Conservation (phyloP, 1,284 basidiomycete species). For the Naganishia albida region DNA sequence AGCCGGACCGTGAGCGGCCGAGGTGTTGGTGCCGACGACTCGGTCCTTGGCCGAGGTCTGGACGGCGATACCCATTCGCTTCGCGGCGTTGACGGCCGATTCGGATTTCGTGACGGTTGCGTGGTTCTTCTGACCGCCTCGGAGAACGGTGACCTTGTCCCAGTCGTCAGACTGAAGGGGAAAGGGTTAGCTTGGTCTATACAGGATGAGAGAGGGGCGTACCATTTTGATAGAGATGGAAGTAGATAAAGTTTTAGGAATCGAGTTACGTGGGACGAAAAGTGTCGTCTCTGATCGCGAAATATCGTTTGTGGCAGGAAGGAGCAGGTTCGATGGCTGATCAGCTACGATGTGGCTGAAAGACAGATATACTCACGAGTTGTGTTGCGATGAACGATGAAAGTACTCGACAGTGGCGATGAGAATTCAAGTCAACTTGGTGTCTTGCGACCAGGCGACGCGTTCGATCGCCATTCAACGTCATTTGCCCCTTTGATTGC, state of each 20-base stretch:
- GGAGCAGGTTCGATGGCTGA: too few relatives aligned
- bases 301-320: not conserved
- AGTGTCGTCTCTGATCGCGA: not conserved
- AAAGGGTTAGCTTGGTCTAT: not conserved
- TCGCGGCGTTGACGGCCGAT: constrained; percentile 34
- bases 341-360: not conserved
- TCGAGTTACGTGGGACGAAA: not conserved
- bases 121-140: constrained; percentile 34
- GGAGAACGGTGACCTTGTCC: constrained; percentile 35
- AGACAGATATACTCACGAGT: not conserved
- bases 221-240: constrained; percentile 20
- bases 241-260: not conserved
- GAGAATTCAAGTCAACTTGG: not conserved
- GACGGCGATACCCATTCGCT: constrained; percentile 37
- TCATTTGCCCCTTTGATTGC: constrained; percentile 15
- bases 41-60: constrained; percentile 35
- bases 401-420: not conserved
- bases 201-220: not conserved
- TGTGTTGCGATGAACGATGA: not conserved
- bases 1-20: constrained; percentile 61
- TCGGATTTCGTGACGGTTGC: constrained; percentile 35
- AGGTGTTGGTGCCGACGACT: constrained; percentile 19
- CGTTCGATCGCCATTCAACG: constrained; percentile 14
- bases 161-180: constrained; percentile 34
- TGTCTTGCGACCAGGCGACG: not conserved